Evolutionary conservation across 305 asterid genomes (phyloP).

Genomic region (Fraxinus angustifolia): DNA sequence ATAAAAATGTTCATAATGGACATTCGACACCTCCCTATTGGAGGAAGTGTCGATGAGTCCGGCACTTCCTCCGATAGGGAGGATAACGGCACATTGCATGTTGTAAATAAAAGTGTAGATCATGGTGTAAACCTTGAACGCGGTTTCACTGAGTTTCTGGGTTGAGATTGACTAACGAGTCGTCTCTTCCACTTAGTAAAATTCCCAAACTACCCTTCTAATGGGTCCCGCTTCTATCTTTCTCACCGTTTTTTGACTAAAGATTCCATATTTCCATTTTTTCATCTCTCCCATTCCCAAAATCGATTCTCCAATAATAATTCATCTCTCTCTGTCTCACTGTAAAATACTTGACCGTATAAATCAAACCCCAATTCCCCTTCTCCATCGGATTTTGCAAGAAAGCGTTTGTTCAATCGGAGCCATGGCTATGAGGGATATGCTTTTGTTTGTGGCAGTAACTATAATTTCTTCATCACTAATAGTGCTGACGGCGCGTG

Average conservation of each 20-base stretch:
- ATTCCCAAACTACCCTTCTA: neutral
- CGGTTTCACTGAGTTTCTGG: neutral
- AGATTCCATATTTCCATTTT: neutral
- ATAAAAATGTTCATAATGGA: too few relatives aligned
- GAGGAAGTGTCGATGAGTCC: too few relatives aligned
- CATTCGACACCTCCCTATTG: too few relatives aligned
- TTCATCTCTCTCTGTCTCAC: neutral
- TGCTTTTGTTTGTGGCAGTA: slow-evolving; percentile 30
- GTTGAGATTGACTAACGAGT: neutral
- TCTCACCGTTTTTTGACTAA: neutral
- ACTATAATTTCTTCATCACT: slow-evolving; percentile 16
- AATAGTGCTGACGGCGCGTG: slow-evolving; percentile 38
- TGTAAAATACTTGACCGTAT: neutral
- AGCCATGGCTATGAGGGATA: slow-evolving; percentile 30
- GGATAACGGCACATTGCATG: neutral
- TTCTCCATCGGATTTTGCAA: neutral
- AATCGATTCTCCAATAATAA: neutral
- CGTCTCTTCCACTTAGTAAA: neutral
- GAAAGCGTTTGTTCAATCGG: neutral
- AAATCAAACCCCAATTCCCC: neutral
- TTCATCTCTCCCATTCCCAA: neutral
- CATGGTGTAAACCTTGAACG: neutral
- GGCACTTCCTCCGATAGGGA: too few relatives aligned
- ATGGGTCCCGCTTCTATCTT: neutral
- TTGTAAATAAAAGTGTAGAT: neutral